A percentile compares a stretch with the other conserved stretches of the same genome.
Evolutionary conservation across 2,329 filamentous ascomycete species (phyloP).

Genomic region (Calonectria pauciramosa): DNA sequence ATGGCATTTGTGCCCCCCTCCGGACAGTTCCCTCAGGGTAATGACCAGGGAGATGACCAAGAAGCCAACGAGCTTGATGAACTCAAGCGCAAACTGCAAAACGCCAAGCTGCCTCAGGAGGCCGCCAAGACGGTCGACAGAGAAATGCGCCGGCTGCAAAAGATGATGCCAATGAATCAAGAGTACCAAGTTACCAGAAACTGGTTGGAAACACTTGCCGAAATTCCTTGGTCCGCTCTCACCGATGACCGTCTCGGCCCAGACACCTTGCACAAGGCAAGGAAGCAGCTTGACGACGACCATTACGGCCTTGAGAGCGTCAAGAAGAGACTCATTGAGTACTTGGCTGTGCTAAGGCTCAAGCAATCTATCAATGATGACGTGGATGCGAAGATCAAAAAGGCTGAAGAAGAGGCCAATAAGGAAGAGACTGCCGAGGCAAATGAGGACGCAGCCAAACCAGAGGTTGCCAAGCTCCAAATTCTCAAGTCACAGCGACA

Average conservation of each 20-base stretch:
- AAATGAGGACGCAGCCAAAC: slow-evolving; percentile 48
- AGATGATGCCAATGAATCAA: slow-evolving; percentile 96
- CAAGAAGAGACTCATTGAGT: slow-evolving; percentile 96
- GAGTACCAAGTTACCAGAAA: slow-evolving; percentile 95
- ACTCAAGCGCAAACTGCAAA: slow-evolving; percentile 87
- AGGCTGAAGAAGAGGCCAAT: slow-evolving; percentile 70
- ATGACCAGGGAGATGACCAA: slow-evolving; percentile 75
- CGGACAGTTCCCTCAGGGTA: slow-evolving; percentile 58
- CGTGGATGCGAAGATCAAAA: slow-evolving; percentile 82
- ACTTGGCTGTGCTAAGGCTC: slow-evolving; percentile 93
- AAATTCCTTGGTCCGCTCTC: slow-evolving; percentile 90
- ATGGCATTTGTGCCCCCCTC: slow-evolving; percentile 52
- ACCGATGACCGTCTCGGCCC: slow-evolving; percentile 90
- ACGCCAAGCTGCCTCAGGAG: slow-evolving; percentile 84
- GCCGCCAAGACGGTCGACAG: slow-evolving; percentile 91
- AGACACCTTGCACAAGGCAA: slow-evolving; percentile 82
- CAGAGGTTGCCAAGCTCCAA: slow-evolving; percentile 74
- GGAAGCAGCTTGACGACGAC: slow-evolving; percentile 93
- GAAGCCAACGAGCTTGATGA: slow-evolving; percentile 93
- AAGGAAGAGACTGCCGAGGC: slow-evolving; percentile 39
- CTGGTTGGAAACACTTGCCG: slow-evolving; percentile 92
- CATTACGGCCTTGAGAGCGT: slow-evolving; percentile 98
- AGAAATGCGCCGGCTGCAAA: slow-evolving; percentile 88
- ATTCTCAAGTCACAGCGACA: slow-evolving; percentile 85
- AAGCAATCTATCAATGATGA: slow-evolving; percentile 93